These are phyloP conservation scores for Aspergillus phoenicis DNA, from an alignment of 2,329 filamentous ascomycete genomes.

Conservation along the genomic window DNA sequence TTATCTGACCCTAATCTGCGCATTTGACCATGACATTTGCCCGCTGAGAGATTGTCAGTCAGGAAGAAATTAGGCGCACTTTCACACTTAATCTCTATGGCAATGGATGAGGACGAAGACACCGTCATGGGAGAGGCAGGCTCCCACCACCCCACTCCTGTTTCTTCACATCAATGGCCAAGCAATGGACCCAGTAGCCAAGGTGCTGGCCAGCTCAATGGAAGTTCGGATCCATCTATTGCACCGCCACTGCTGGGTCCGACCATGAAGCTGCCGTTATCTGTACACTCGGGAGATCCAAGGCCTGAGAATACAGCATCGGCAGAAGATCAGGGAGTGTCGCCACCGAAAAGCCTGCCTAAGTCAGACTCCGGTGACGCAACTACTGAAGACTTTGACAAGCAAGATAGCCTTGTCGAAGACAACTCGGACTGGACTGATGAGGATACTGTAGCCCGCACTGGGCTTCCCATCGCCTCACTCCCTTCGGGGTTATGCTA, in stretches of 20 bases:
- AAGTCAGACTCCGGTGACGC: conserved; percentile 31
- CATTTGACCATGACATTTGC: conserved; percentile 24
- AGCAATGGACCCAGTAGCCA: conserved; percentile 21
- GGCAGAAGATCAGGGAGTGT: conserved; percentile 15
- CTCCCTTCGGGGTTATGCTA: conserved; percentile 81
- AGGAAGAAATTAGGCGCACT: conserved; percentile 13
- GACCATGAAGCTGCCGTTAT: conserved; percentile 24
- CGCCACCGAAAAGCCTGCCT: conserved; percentile 25
- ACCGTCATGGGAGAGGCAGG: conserved; percentile 42
- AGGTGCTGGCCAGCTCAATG: conserved; percentile 22
- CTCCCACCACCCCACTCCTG: conserved; percentile 22
- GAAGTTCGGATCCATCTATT: conserved; percentile 24
- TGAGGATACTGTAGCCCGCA: conserved; percentile 37
- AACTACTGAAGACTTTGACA: conserved; percentile 23
- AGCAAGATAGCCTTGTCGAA: conserved; percentile 40
- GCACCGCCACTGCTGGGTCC: conserved; percentile 27
- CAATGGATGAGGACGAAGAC: conserved; percentile 44
- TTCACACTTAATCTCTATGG: conserved; percentile 11
- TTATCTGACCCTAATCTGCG: background rate
- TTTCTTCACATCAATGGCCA: conserved; percentile 20
- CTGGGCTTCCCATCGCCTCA: conserved; percentile 50
- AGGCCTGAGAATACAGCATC: conserved; percentile 10
- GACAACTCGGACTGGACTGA: conserved; percentile 47
- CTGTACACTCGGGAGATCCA: conserved; percentile 13
- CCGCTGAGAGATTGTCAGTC: background rate